These are phyloP conservation scores for Kregervanrija fluxuum DNA, from an alignment of 805 yeast species.

Conservation along the genomic window DNA sequence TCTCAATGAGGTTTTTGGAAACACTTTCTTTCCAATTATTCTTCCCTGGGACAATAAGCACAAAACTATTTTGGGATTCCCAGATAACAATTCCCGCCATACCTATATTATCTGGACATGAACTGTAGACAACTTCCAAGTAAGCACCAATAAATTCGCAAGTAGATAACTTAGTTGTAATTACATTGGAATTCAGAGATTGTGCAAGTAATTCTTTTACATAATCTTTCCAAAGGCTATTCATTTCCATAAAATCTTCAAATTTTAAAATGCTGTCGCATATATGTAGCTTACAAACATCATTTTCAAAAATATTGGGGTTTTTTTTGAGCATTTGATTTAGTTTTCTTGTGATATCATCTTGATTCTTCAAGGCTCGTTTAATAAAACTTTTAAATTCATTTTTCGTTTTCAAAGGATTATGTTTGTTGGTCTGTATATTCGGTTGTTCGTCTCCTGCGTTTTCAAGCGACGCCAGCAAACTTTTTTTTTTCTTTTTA, in stretches of 20 bases:
- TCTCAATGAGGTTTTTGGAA: conserved; percentile 11
- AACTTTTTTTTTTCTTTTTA: no score
- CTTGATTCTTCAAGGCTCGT: conserved; percentile 32
- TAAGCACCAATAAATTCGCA: conserved; percentile 81
- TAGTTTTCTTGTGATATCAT: conserved; percentile 30
- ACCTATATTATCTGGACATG: conserved; percentile 52
- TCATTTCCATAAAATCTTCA: conserved; percentile 46
- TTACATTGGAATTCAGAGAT: conserved; percentile 17
- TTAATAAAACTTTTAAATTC: conserved; percentile 38
- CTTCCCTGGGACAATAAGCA: conserved; percentile 46
- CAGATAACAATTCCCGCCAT: conserved; percentile 69
- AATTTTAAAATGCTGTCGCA: conserved; percentile 28
- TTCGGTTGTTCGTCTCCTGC: no score
- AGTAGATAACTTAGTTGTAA: conserved; percentile 54
- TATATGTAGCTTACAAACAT: conserved; percentile 16
- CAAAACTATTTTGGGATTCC: conserved; percentile 72
- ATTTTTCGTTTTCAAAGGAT: conserved; percentile 25
- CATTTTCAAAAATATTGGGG: conserved; percentile 15
- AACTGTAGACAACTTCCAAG: conserved; percentile 50
- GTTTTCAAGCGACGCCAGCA: no score
- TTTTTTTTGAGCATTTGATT: conserved; percentile 20
- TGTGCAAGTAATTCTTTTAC: conserved; percentile 45
- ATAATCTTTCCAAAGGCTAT: conserved; percentile 69
- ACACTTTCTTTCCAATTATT: conserved; percentile 30
- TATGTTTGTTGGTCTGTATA: conserved; percentile 13